Conservation (phyloP, 768 basidiomycete species). For the Boletus subcaerulescens region DNA sequence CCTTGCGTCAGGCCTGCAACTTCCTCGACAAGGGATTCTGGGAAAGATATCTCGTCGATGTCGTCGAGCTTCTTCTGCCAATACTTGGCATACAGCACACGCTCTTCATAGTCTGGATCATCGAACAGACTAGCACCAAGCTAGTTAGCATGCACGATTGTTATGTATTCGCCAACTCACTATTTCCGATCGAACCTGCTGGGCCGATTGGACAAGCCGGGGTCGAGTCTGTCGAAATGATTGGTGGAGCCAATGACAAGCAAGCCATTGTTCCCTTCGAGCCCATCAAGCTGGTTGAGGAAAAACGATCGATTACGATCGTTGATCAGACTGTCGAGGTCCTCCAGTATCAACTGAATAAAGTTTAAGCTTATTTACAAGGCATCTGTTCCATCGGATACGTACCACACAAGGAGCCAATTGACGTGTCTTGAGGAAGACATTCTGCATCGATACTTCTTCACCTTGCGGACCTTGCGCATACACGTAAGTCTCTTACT, state of each 20-base stretch:
- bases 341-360: slow-evolving; percentile 45
- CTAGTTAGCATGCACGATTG: background rate
- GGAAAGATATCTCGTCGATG: slow-evolving; percentile 64
- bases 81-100: slow-evolving; percentile 66
- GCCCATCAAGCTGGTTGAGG: slow-evolving; percentile 81
- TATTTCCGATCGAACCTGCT: slow-evolving; percentile 87
- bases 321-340: slow-evolving; percentile 77
- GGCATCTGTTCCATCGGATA: slow-evolving; percentile 38
- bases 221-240: slow-evolving; percentile 78
- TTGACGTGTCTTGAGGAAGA: slow-evolving; percentile 74
- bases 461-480: slow-evolving; percentile 54
- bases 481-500: slow-evolving; percentile 7
- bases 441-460: slow-evolving; percentile 60
- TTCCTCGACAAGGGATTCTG: slow-evolving; percentile 58
- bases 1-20: slow-evolving; percentile 57
- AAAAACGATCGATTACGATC: slow-evolving; percentile 81
- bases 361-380: background rate
- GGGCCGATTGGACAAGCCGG: slow-evolving; percentile 71
- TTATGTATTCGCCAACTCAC: slow-evolving; percentile 40
- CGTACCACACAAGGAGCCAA: slow-evolving; percentile 61
- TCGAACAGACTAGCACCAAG: slow-evolving; percentile 56
- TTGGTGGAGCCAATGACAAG: slow-evolving; percentile 81
- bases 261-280: slow-evolving; percentile 76
- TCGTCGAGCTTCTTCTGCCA: slow-evolving; percentile 75
- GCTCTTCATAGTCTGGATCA: slow-evolving; percentile 63